Conservation (phyloP, 179 eudicot species). For the Heliamphora pulchella region DNA sequence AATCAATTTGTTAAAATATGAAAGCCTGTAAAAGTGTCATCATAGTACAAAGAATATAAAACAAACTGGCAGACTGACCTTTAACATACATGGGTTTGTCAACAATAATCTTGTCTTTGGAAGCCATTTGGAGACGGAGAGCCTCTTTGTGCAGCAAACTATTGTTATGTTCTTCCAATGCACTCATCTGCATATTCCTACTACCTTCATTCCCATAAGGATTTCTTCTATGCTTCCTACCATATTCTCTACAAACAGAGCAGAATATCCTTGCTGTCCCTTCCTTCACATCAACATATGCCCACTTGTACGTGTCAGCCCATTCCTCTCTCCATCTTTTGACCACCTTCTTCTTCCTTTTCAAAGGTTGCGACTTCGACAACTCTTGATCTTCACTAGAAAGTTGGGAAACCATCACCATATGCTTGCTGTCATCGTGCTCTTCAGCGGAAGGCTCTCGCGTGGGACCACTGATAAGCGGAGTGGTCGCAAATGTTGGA, state of each 20-base stretch:
- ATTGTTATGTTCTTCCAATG: constrained; percentile 93
- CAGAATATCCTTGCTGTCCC: constrained; percentile 97
- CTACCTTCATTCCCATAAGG: constrained; percentile 99
- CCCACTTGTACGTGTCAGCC: constrained; percentile 99
- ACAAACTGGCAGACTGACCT: constrained; percentile 41
- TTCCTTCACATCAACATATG: constrained; percentile 91
- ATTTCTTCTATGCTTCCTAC: constrained; percentile 91
- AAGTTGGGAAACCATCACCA: constrained; percentile 50
- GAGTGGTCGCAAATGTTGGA: constrained; percentile 54
- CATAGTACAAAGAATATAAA: constrained; percentile 1
- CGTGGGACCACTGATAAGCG: constrained; percentile 56
- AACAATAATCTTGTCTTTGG: constrained; percentile 76
- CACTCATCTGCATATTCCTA: constrained; percentile 99
- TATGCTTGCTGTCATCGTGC: constrained; percentile 69
- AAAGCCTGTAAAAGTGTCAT: background rate
- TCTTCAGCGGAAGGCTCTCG: constrained; percentile 72
- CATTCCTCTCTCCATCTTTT: constrained; percentile 99
- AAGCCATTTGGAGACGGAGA: constrained; percentile 89
- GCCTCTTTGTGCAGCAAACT: constrained; percentile 98
- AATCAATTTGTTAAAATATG: background rate
- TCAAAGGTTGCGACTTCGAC: constrained; percentile 51
- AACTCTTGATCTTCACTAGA: constrained; percentile 62
- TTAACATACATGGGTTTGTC: constrained; percentile 88
- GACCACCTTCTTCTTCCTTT: constrained; percentile 95
- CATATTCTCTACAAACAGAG: constrained; percentile 93